Evolutionary conservation across 1,284 basidiomycete species (phyloP).

Genomic region (Bondarzewia mesenterica): DNA sequence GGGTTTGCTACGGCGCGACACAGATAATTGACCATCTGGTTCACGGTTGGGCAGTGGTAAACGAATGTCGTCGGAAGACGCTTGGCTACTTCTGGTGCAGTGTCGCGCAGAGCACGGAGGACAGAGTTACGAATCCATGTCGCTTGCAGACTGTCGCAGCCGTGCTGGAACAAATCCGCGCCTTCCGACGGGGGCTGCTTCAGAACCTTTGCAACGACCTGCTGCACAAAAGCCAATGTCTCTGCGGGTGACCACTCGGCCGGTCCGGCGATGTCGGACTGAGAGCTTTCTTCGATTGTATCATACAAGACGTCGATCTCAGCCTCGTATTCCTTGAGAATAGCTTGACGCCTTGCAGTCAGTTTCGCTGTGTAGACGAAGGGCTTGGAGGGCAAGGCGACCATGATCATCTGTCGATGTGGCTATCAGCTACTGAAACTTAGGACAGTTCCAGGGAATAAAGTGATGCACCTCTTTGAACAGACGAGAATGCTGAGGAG

Average conservation of each 20-base stretch:
- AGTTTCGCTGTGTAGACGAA: conserved; percentile 30
- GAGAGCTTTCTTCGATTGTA: conserved; percentile 18
- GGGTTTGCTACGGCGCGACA: conserved; percentile 9
- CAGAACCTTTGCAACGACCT: conserved; percentile 20
- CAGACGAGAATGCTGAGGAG: conserved; percentile 27
- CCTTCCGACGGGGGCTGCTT: conserved; percentile 16
- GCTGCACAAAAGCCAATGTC: conserved; percentile 20
- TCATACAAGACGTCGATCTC: conserved; percentile 29
- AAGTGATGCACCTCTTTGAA: conserved; percentile 25
- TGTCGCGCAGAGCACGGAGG: conserved; percentile 23
- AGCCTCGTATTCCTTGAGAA: conserved; percentile 24
- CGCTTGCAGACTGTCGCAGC: conserved; percentile 34
- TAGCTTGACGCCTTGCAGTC: conserved; percentile 22
- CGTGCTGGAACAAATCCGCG: conserved; percentile 32
- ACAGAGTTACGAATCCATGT: conserved; percentile 33
- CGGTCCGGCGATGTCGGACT: conserved; percentile 20
- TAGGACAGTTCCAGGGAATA: background rate
- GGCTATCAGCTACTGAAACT: too few relatives aligned
- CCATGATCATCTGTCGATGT: conserved; percentile 30
- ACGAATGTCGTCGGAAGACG: conserved; percentile 24
- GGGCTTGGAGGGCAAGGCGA: conserved; percentile 23
- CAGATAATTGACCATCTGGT: conserved; percentile 19
- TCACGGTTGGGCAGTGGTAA: conserved; percentile 27
- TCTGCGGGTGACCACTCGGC: conserved; percentile 18
- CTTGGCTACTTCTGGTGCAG: conserved; percentile 14